Conservation (phyloP, 257 asterid species). For the Penstemon eatonii region DNA sequence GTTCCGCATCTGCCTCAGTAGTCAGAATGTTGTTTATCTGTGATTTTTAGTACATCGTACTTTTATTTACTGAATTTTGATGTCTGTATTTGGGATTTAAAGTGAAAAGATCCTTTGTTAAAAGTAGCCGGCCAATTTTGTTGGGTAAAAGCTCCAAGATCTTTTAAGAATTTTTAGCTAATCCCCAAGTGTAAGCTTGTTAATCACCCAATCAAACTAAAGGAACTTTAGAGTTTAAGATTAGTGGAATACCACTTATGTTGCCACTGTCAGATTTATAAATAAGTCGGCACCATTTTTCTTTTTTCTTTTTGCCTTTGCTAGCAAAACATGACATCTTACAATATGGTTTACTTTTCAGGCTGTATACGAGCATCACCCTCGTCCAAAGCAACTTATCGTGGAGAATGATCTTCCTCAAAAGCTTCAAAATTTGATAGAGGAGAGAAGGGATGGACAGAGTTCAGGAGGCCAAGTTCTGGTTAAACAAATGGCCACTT, state of each 20-base stretch:
- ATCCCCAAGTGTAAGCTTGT: no score
- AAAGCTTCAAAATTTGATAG: constrained; percentile 85
- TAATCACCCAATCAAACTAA: no score
- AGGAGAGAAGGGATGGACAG: constrained; percentile 96
- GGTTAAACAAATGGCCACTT: constrained; percentile 99
- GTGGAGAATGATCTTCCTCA: constrained; percentile 94
- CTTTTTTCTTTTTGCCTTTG: background rate
- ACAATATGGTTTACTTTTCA: constrained; percentile 27
- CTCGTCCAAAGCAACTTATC: constrained; percentile 95
- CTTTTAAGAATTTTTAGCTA: no score
- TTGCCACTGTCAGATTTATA: background rate
- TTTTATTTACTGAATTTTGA: no score
- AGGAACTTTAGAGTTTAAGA: no score
- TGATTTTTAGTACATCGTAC: no score
- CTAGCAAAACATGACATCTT: background rate
- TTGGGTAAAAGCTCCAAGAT: no score
- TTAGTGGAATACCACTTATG: background rate
- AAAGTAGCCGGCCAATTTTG: no score
- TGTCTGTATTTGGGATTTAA: no score
- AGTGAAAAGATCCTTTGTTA: no score
- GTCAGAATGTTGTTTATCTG: no score
- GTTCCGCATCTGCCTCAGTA: no score
- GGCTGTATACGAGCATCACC: constrained; percentile 98
- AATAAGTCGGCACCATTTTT: background rate
- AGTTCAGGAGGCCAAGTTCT: constrained; percentile 96